Base-by-base conservation (phyloP, 305 asterid species). In the Caryopteris hybrid region DNA sequence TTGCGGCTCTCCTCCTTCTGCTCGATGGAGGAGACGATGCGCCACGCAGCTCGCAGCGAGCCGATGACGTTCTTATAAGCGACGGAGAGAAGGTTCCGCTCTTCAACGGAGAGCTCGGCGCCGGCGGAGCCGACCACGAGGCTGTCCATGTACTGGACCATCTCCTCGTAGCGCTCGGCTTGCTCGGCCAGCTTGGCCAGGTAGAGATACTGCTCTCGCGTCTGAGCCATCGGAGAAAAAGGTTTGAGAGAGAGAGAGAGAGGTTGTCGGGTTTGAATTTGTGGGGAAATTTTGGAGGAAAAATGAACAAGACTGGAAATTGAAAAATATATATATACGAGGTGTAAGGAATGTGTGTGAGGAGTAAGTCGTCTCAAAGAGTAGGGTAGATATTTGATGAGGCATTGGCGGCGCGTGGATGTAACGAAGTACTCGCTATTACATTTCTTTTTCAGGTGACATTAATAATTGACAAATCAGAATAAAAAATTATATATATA, bases 161-260 rank as follows among this genome's bases (percentile, higher is more conserved):
- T 87, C 80, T 87, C 94, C 76, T 87, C 94, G 72, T 86, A 86
- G 54, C 91, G 84, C 70, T 85, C 91, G 48, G 91, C 90, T 53
- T 85, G 90, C 79, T 82, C 90, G 60, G 90, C 89, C 17, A 83
- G 79, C 76, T 84, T 84, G 0, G 93, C 88, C 73, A 82, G 62
- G 83, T 84, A 87, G 7, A 86, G 78, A 70, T 83, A 82, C 74
- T 86, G 90, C 75, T 86, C 90, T 25, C 93, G 78, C 43, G 77
- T 65, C 54, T 75, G 8, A 27, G 85, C 77, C 86, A 84, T 81
- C 62, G 72, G 38, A 65, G 43, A 25, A 9, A 8, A 3, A 3
- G 18, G n/a, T 54, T 2, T 17, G 56, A 46, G 57, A 47, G 68
- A 29, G 79, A 45, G 53, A 38, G 53, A 62, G 6, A n/a, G 43